Evolutionary conservation across 2,329 filamentous ascomycete genomes (phyloP).

Genomic region (Chaetomiaceae sp.): DNA sequence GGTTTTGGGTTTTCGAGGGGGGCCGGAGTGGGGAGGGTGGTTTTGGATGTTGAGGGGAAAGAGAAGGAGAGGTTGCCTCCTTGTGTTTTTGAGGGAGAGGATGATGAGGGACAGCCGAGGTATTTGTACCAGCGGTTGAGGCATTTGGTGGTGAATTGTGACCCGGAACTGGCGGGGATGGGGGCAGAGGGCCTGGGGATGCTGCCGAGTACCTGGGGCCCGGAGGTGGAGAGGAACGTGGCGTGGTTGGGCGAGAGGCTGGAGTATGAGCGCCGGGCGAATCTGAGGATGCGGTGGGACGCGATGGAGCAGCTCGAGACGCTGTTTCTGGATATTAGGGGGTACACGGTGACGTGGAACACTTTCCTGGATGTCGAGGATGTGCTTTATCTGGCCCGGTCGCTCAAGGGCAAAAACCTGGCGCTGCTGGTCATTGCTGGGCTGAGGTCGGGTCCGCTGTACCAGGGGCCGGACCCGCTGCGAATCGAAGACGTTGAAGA

Average conservation of each 20-base stretch:
- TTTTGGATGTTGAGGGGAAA: background rate
- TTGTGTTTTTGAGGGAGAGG: background rate
- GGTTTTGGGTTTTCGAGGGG: background rate
- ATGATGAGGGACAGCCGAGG: background rate
- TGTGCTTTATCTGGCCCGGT: conserved; percentile 3
- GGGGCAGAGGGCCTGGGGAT: background rate
- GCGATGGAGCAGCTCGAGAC: conserved; percentile 14
- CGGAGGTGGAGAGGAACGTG: background rate
- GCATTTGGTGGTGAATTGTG: conserved; percentile 10
- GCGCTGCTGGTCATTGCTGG: conserved; percentile 19
- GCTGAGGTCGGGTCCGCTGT: conserved; percentile 8
- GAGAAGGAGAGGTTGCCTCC: conserved; percentile 5
- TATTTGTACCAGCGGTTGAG: conserved; percentile 8
- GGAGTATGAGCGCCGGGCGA: conserved; percentile 1
- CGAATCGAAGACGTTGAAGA: conserved; percentile 2
- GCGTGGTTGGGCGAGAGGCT: background rate
- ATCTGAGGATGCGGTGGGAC: conserved; percentile 14
- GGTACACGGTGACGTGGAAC: background rate
- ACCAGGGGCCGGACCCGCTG: background rate
- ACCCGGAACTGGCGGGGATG: background rate
- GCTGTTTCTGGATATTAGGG: conserved; percentile 19
- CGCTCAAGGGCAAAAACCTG: conserved; percentile 8
- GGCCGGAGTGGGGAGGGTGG: background rate
- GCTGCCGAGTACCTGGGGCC: background rate
- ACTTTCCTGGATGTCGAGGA: background rate